Percentiles rank a stretch among this genome's conserved stretches.
These are phyloP conservation scores for Hygrophila difformis DNA, from an alignment of 257 asterid genomes.

Conservation along the genomic window DNA sequence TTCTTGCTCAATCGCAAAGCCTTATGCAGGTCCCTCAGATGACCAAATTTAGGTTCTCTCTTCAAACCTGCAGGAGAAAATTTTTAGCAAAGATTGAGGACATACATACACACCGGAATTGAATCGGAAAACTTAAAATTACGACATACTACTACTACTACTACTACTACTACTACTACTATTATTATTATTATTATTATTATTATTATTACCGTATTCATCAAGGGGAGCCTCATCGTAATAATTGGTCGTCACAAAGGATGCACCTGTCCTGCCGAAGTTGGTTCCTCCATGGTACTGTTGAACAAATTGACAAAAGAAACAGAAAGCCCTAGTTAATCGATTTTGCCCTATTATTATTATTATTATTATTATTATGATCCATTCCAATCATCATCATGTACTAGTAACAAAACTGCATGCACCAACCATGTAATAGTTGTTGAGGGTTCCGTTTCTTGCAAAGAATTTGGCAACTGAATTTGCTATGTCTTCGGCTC, in stretches of 20 bases:
- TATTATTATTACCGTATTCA: conserved; percentile 71
- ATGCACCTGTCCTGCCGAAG: conserved; percentile 73
- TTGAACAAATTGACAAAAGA: no score
- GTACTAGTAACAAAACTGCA: no score
- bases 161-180: no score
- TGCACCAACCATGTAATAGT: conserved; percentile 98
- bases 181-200: no score
- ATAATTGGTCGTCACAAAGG: conserved; percentile 85
- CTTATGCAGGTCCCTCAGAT: conserved; percentile 71
- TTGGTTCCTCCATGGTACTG: conserved; percentile 91
- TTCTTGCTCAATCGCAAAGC: conserved; percentile 67
- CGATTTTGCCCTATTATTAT: not conserved
- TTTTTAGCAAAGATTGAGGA: no score
- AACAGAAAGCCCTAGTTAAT: not conserved
- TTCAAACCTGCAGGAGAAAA: conserved; percentile 41
- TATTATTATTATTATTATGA: no score
- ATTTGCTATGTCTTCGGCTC: conserved; percentile 83
- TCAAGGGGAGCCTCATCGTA: conserved; percentile 97
- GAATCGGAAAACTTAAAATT: no score
- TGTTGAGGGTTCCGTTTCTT: conserved; percentile 77
- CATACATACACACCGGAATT: no score
- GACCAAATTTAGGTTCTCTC: conserved; percentile 89
- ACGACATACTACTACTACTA: no score
- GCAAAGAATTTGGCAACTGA: conserved; percentile 79
- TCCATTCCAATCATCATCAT: no score